phyloP scores from a whole-genome alignment of 2,329 filamentous ascomycete genomes.

The Fusarium camptoceras region DNA sequence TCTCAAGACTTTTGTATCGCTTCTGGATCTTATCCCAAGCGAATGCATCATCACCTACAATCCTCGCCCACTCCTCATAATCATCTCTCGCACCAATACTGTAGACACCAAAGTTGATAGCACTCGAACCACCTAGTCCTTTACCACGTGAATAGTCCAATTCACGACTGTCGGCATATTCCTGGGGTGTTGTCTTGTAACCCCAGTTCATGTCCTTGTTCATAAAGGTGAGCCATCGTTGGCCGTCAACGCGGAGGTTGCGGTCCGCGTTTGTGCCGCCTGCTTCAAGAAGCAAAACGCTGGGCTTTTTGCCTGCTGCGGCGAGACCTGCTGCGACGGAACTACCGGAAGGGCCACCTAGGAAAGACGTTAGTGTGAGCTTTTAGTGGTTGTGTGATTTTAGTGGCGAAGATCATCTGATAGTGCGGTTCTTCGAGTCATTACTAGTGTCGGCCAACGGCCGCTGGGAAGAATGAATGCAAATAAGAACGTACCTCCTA shows the following conservation, averaged over 20 bases:
- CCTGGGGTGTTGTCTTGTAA: slow-evolving; percentile 62
- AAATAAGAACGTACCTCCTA: slow-evolving; percentile 35
- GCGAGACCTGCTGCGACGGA: slow-evolving; percentile 66
- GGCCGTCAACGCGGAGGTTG: slow-evolving; percentile 61
- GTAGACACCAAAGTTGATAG: slow-evolving; percentile 67
- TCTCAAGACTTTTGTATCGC: slow-evolving; percentile 65
- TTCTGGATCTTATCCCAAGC: slow-evolving; percentile 64
- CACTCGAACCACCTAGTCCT: slow-evolving; percentile 63
- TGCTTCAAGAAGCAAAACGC: slow-evolving; percentile 71
- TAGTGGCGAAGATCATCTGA: background rate
- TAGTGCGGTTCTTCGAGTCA: background rate
- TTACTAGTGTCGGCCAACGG: background rate
- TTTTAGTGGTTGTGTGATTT: background rate
- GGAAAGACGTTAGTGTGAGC: background rate
- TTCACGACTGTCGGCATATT: slow-evolving; percentile 56
- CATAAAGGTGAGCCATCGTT: slow-evolving; percentile 65
- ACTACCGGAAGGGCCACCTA: slow-evolving; percentile 67
- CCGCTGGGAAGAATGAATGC: background rate
- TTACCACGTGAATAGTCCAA: slow-evolving; percentile 63
- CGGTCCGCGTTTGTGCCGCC: slow-evolving; percentile 62
- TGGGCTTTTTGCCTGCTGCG: slow-evolving; percentile 58
- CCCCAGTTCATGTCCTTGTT: slow-evolving; percentile 64
- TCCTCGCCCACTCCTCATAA: slow-evolving; percentile 69
- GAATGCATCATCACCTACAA: slow-evolving; percentile 67
- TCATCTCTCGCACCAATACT: slow-evolving; percentile 68